Evolutionary conservation across 768 basidiomycete genomes (phyloP), one percentile per base, ranked within the genome.

Genomic region (Phaeotremella skinneri): DNA sequence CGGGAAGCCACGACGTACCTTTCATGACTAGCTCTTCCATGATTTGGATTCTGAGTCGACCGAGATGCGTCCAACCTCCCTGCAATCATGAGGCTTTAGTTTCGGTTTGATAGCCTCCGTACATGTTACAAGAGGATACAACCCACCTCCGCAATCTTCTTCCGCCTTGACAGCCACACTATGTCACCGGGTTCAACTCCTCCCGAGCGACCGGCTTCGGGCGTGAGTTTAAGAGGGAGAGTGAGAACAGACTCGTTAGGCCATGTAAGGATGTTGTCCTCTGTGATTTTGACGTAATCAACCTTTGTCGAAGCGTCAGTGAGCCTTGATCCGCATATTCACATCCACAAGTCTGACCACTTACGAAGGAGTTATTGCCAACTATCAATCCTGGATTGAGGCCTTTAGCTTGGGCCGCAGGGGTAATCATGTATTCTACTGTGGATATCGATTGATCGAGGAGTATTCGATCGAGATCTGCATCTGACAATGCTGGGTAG

Each of bases 1-100:
- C 55, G 60, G 23, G 45, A 32, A 37, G 4, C 13, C 21, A 51
- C n/a, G n/a, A n/a, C n/a, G 55, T 39, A 89, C 89, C 87, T 58
- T 82, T 82, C 50, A 78, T 76, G 62, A 86, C 84, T 2, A 90
- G 87, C 41, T 81, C 74, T 59, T 89, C 86, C 25, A 83, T 82
- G 52, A 94, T 79, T 52, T 81, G 82, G 32, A 87, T 80, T 48
- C 79, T 83, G 57, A 85, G 69, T 61, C 83, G 82, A 43, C 92
- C 92, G 49, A 97, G 80, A 5, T 84, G 79, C 2, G 91, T 93
- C 68, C 88, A 90, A 53, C 89, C 90, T 66, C 91, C 91, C 90
- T 94, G 75, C 45, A 58, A 61, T 17, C 30, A n/a, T n/a, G n/a
- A n/a, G n/a, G n/a, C n/a, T n/a, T n/a, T n/a, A n/a, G n/a, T n/a